Base-by-base conservation (phyloP, 495 filamentous ascomycete species). In the Penicillium canescens region DNA sequence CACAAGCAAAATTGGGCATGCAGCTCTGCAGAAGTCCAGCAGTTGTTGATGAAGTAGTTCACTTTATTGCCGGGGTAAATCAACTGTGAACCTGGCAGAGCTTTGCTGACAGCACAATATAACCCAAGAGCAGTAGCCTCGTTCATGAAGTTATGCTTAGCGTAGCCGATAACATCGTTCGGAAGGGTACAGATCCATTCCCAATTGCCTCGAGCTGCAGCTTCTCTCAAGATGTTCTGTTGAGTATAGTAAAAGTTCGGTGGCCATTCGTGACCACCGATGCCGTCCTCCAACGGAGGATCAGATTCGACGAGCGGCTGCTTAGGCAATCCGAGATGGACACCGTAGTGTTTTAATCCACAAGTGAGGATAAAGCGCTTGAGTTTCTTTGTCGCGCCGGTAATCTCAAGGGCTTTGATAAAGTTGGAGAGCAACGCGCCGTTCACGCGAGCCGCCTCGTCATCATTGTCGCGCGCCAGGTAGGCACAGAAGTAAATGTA, bases 271-370 rank as follows among this genome's bases (percentile, higher is more conserved):
- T 47, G 35, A 3, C 55, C 50, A 10, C 51, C 54, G 12, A 33
- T 14, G 3, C 37, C 23, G 23, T 24, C 62, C 18, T 69, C 66
- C 31, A 79, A 56, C 59, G 62, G 66, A 12, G 68, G 72, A 51
- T 81, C 78, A 11, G 67, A 63, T 60, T 82, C 79, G 28, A 62
- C 51, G 59, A 81, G 69, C n/a, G 76, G 71, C 48, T 73, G 69
- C 49, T 75, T 75, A 20, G 55, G 38, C n/a, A 50, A 50, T n/a
- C 79, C 79, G 2, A 80, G 68, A 59, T 83, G 75, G 2, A 82
- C 78, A 24, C 83, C 78, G 56, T 85, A 85, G 42, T 84, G 77
- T 57, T 83, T 84, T 13, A 69, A 65, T 2, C 82, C 80, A 9
- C 75, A 78, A 2, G 81, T 78, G 26, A 83, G 69, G 39, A 84